Conservation (phyloP, 768 basidiomycete genomes). For the Mycena chlorophos region DNA sequence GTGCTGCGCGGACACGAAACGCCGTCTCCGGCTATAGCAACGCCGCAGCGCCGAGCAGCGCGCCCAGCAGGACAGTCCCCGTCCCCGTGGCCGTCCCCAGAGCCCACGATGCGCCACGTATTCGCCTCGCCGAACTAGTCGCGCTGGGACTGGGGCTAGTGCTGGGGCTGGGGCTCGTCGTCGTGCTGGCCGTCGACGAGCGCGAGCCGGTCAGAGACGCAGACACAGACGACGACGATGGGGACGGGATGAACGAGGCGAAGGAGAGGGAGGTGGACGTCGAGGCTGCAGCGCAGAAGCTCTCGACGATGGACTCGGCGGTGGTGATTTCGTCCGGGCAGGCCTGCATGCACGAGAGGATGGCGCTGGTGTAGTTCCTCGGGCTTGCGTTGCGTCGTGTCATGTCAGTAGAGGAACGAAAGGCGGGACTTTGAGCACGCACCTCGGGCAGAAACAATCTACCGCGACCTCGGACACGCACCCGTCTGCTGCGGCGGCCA, state of each 20-base stretch:
- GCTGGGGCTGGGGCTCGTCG: background rate
- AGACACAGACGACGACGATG: background rate
- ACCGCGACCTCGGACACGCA: slow-evolving; percentile 1
- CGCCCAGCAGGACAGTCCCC: too few species aligned
- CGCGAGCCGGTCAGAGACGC: background rate
- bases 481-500: background rate
- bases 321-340: background rate
- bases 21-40: too few species aligned
- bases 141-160: background rate
- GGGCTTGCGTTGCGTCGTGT: background rate
- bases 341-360: background rate
- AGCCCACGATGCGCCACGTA: too few species aligned
- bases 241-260: background rate
- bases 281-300: slow-evolving; percentile 4
- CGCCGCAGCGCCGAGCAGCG: too few species aligned
- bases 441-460: slow-evolving; percentile 4
- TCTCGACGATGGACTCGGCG: slow-evolving; percentile 7
- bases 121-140: too few species aligned
- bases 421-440: background rate
- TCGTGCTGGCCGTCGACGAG: background rate
- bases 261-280: background rate
- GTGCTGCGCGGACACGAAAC: too few species aligned
- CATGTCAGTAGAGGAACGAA: background rate
- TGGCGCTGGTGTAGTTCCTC: background rate
- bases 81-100: too few species aligned